These are phyloP conservation scores for Lathyrus aphaca DNA, from an alignment of 306 rosid species.

Conservation along the genomic window DNA sequence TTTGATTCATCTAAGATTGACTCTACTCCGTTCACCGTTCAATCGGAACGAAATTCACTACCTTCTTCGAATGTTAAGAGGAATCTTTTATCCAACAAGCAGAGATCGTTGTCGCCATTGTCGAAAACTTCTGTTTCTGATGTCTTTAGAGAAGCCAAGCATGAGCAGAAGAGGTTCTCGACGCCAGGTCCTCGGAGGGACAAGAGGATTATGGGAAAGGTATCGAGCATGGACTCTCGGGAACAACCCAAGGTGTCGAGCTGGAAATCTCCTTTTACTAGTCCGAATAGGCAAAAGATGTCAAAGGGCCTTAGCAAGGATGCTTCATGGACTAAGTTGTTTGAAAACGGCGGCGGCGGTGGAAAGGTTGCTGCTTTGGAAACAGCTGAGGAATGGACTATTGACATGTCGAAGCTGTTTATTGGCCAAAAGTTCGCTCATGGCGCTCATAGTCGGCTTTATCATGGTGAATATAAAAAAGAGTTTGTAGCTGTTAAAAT, in stretches of 20 bases:
- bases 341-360: slow-evolving; percentile 61
- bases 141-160: slow-evolving; percentile 67
- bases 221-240: slow-evolving; percentile 46
- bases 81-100: slow-evolving; percentile 46
- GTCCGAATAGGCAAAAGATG: slow-evolving; percentile 51
- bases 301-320: slow-evolving; percentile 57
- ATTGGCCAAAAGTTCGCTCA: slow-evolving; percentile 92
- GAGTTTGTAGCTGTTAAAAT: slow-evolving; percentile 83
- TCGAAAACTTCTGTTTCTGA: slow-evolving; percentile 57
- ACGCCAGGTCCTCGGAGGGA: slow-evolving; percentile 69
- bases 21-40: slow-evolving; percentile 42
- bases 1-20: slow-evolving; percentile 63
- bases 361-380: slow-evolving; percentile 79
- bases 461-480: slow-evolving; percentile 82
- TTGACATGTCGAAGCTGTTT: slow-evolving; percentile 79
- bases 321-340: slow-evolving; percentile 64
- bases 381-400: slow-evolving; percentile 71
- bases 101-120: slow-evolving; percentile 82
- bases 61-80: slow-evolving; percentile 39
- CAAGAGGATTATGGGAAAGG: slow-evolving; percentile 51
- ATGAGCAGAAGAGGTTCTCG: slow-evolving; percentile 70
- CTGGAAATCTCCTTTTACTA: slow-evolving; percentile 25
- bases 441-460: slow-evolving; percentile 93
- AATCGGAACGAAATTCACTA: slow-evolving; percentile 45
- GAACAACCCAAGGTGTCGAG: slow-evolving; percentile 36